These are phyloP conservation scores for Heliamphora pulchella DNA, from an alignment of 179 eudicot genomes.

Conservation along the genomic window DNA sequence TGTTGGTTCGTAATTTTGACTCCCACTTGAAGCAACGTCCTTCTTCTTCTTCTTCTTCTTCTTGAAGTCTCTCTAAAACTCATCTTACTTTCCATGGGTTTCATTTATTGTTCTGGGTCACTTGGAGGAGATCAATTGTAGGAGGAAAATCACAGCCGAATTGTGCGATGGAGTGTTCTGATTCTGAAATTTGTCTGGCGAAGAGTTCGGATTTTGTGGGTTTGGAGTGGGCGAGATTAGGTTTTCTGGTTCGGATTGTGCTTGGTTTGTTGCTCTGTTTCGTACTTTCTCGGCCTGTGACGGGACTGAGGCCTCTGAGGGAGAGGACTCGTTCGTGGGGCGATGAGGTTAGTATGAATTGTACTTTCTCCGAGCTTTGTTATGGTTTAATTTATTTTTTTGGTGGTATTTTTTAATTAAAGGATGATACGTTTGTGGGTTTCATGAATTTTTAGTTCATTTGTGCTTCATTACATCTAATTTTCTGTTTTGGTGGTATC, in stretches of 20 bases:
- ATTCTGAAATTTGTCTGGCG: slow-evolving; percentile 20
- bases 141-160: slow-evolving; percentile 15
- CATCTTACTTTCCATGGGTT: slow-evolving; percentile 23
- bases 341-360: slow-evolving; percentile 62
- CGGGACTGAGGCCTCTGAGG: slow-evolving; percentile 64
- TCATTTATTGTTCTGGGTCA: slow-evolving; percentile 15
- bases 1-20: slow-evolving; percentile 32
- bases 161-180: slow-evolving; percentile 17
- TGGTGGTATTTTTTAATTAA: background rate
- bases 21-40: slow-evolving; percentile 40
- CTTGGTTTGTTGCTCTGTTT: slow-evolving; percentile 29
- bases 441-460: background rate
- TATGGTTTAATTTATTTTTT: background rate
- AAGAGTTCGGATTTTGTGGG: slow-evolving; percentile 17
- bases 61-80: slow-evolving; percentile 11
- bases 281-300: slow-evolving; percentile 30
- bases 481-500: slow-evolving; percentile 4
- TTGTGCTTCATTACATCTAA: background rate
- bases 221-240: slow-evolving; percentile 27
- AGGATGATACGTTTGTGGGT: background rate
- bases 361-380: background rate
- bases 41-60: background rate
- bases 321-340: slow-evolving; percentile 75
- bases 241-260: slow-evolving; percentile 29
- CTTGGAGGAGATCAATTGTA: slow-evolving; percentile 6